Conservation (phyloP, 495 filamentous ascomycete species). For the Beverwykella pulmonaria region DNA sequence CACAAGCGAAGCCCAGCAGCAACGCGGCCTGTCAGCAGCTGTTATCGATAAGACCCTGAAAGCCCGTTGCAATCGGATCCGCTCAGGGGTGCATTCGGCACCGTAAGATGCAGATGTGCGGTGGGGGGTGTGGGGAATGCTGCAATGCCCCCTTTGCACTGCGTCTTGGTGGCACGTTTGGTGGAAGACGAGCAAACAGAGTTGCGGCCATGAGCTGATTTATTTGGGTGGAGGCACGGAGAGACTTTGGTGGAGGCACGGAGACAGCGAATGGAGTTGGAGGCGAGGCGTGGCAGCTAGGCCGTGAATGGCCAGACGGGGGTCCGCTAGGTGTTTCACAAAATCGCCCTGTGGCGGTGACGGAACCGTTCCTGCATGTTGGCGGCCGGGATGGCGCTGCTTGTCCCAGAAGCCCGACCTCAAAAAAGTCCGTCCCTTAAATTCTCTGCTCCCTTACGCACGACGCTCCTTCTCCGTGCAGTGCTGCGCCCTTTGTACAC, state of each 20-base stretch:
- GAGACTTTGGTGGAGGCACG: not conserved
- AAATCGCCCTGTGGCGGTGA: slow-evolving; percentile 12
- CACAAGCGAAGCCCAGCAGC: not conserved
- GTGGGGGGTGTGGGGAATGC: not conserved
- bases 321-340: slow-evolving; percentile 13
- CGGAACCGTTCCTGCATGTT: slow-evolving; percentile 13
- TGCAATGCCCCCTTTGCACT: not conserved
- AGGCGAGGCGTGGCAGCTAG: not conserved
- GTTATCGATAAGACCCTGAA: not conserved
- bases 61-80: not conserved
- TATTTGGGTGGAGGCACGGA: not conserved
- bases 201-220: not conserved
- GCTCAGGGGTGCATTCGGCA: slow-evolving; percentile 18
- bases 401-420: not conserved
- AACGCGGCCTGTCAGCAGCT: slow-evolving; percentile 1
- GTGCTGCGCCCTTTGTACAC: not conserved
- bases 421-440: slow-evolving; percentile 11
- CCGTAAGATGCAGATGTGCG: not conserved
- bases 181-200: slow-evolving; percentile 2
- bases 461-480: not conserved
- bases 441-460: slow-evolving; percentile 3
- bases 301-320: not conserved
- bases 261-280: not conserved
- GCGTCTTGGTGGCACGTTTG: not conserved
- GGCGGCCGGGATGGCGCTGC: slow-evolving; percentile 17